These are phyloP conservation scores for Xerocomus brunneocitrinus DNA, from an alignment of 768 basidiomycete genomes.

Conservation along the genomic window DNA sequence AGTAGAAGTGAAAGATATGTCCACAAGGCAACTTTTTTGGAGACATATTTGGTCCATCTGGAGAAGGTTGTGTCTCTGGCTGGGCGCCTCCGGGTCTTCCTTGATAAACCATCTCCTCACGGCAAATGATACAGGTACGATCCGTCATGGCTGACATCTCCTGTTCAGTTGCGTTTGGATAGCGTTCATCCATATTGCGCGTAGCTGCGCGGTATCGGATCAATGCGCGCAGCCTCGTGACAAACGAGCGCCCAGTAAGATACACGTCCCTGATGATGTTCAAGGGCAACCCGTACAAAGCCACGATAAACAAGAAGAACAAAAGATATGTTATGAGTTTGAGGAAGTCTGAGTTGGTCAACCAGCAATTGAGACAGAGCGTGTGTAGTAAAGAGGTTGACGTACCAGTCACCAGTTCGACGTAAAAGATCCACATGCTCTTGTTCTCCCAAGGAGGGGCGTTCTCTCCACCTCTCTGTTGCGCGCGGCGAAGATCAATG, in stretches of 20 bases:
- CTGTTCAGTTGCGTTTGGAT: constrained; percentile 86
- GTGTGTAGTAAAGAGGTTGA: constrained; percentile 6
- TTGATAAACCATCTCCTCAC: constrained; percentile 82
- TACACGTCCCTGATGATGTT: constrained; percentile 98
- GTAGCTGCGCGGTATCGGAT: constrained; percentile 92
- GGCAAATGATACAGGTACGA: constrained; percentile 94
- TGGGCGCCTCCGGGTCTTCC: constrained; percentile 23
- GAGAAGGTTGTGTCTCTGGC: constrained; percentile 18
- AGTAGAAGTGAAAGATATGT: constrained; percentile 97
- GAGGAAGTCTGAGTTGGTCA: constrained; percentile 67
- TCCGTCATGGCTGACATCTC: constrained; percentile 82
- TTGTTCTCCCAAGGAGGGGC: constrained; percentile 96
- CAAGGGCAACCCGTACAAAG: constrained; percentile 90
- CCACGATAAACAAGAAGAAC: constrained; percentile 93
- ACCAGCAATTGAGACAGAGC: constrained; percentile 5
- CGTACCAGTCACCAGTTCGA: constrained; percentile 86
- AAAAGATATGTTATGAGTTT: constrained; percentile 88
- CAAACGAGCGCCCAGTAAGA: constrained; percentile 89
- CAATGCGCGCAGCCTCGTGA: constrained; percentile 81
- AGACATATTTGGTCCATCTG: constrained; percentile 85
- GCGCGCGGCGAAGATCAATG: constrained; percentile 78
- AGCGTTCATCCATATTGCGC: constrained; percentile 92
- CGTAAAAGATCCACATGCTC: constrained; percentile 95
- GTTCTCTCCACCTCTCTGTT: constrained; percentile 73
- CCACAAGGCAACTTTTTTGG: constrained; percentile 97